A percentile compares a stretch with the other conserved stretches of the same genome.
phyloP scores from a whole-genome alignment of 2,329 filamentous ascomycete species.

The Colletotrichum lini region DNA sequence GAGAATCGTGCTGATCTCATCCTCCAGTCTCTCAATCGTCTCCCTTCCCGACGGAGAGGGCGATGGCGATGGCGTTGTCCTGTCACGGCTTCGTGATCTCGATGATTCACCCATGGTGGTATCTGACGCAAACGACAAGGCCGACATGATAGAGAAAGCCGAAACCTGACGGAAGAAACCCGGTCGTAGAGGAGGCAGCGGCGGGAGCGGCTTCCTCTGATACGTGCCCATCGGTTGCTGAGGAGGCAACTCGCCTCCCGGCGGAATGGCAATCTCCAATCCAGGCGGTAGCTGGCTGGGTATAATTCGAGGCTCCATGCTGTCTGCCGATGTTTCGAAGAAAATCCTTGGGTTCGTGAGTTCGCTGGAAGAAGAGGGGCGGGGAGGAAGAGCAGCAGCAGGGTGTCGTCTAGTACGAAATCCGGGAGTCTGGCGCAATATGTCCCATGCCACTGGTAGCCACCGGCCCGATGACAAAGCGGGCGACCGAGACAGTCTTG shows the following conservation, averaged over 20 bases:
- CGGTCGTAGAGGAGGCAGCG: constrained; percentile 42
- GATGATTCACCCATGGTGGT: constrained; percentile 23
- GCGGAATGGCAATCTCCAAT: constrained; percentile 45
- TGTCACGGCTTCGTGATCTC: constrained; percentile 31
- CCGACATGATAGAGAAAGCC: constrained; percentile 24
- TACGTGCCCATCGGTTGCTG: constrained; percentile 44
- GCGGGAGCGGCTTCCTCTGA: constrained; percentile 47
- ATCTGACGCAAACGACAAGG: constrained; percentile 7
- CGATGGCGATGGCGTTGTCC: constrained; percentile 21
- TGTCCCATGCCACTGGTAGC: constrained; percentile 39
- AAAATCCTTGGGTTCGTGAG: not conserved
- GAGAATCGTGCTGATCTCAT: constrained; percentile 37
- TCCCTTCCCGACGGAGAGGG: constrained; percentile 19
- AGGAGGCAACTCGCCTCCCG: constrained; percentile 42
- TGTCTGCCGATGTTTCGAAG: constrained; percentile 9
- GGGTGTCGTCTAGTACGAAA: constrained; percentile 24
- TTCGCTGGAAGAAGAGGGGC: not conserved
- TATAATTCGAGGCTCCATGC: constrained; percentile 36
- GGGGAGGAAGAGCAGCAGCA: not conserved
- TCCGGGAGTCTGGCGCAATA: constrained; percentile 39
- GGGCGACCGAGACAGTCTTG: constrained; percentile 23
- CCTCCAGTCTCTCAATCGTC: constrained; percentile 23
- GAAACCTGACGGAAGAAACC: constrained; percentile 28
- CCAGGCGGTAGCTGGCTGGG: constrained; percentile 36
- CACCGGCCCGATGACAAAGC: constrained; percentile 33